Percentiles rank a stretch among this genome's conserved stretches.
Conservation (phyloP, 106 monocot species). For the Dioscorea alata region DNA sequence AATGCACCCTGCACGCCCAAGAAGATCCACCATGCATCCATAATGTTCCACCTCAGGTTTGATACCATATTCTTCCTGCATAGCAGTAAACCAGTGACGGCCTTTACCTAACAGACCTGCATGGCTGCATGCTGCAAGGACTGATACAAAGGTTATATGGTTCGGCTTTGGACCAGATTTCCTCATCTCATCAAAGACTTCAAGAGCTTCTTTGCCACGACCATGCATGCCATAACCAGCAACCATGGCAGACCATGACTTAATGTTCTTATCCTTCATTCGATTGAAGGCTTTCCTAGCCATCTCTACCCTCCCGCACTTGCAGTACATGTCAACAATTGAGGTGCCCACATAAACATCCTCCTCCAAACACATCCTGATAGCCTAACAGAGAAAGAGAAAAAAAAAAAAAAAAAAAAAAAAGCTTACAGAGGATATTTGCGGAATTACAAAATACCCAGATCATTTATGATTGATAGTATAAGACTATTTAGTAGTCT, state of each 20-base stretch:
- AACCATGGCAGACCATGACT: slow-evolving; percentile 78
- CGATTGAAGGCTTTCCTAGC: slow-evolving; percentile 58
- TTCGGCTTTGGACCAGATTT: slow-evolving; percentile 53
- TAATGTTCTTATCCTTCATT: slow-evolving; percentile 55
- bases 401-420: not conserved
- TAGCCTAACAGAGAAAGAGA: slow-evolving; percentile 26
- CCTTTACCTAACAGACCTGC: slow-evolving; percentile 71
- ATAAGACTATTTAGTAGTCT: no score
- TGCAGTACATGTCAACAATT: slow-evolving; percentile 84
- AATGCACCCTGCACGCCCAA: slow-evolving; percentile 67
- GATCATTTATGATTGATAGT: no score
- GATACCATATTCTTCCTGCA: slow-evolving; percentile 50
- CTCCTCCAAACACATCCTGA: slow-evolving; percentile 65
- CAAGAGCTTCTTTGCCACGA: slow-evolving; percentile 57
- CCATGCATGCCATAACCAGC: slow-evolving; percentile 87
- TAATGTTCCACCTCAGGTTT: slow-evolving; percentile 87
- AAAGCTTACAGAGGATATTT: not conserved
- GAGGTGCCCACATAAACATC: slow-evolving; percentile 79
- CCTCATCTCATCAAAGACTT: slow-evolving; percentile 60
- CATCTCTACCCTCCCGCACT: slow-evolving; percentile 68
- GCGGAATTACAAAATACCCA: no score
- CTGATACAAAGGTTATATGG: slow-evolving; percentile 65
- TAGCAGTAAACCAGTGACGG: slow-evolving; percentile 49
- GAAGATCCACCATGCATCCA: slow-evolving; percentile 88
- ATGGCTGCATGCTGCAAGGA: slow-evolving; percentile 87